These are phyloP conservation scores for Nepenthes alata DNA, from an alignment of 179 eudicot species.

Conservation along the genomic window DNA sequence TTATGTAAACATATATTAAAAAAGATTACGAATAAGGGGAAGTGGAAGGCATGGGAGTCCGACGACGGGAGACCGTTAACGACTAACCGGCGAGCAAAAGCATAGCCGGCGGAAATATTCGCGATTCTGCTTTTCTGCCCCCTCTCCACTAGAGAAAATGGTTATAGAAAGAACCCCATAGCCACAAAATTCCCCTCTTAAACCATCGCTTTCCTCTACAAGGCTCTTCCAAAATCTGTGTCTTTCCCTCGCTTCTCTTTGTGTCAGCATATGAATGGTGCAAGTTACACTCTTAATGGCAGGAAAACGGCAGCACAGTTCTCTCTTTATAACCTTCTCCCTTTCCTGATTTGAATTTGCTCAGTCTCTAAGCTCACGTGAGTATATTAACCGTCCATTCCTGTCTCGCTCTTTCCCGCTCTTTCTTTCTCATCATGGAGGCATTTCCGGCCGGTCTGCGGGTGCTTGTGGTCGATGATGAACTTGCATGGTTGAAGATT, in stretches of 20 bases:
- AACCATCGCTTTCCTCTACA: constrained; percentile 1
- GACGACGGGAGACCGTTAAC: neutral
- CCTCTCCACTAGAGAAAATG: constrained; percentile 5
- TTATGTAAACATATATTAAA: neutral
- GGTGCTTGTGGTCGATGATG: constrained; percentile 91
- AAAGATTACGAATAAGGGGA: neutral
- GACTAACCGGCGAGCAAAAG: too few species aligned
- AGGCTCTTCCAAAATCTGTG: too few species aligned
- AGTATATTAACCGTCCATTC: neutral
- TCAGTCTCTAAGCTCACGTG: neutral
- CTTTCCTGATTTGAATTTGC: neutral
- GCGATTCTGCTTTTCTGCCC: constrained; percentile 17
- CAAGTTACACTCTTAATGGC: too few species aligned
- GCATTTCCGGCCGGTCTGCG: constrained; percentile 71
- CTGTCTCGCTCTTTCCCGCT: neutral
- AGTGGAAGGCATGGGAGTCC: neutral
- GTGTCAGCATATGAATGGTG: neutral
- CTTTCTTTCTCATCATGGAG: constrained; percentile 21
- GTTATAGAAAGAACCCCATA: too few species aligned
- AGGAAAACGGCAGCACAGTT: too few species aligned
- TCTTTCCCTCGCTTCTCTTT: constrained; percentile 12
- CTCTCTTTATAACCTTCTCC: neutral
- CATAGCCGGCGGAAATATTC: constrained; percentile 36
- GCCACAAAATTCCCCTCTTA: constrained; percentile 5
- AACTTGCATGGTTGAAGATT: constrained; percentile 70